Conservation (phyloP, 495 filamentous ascomycete genomes). For the Hypoxylon crocopeplum region DNA sequence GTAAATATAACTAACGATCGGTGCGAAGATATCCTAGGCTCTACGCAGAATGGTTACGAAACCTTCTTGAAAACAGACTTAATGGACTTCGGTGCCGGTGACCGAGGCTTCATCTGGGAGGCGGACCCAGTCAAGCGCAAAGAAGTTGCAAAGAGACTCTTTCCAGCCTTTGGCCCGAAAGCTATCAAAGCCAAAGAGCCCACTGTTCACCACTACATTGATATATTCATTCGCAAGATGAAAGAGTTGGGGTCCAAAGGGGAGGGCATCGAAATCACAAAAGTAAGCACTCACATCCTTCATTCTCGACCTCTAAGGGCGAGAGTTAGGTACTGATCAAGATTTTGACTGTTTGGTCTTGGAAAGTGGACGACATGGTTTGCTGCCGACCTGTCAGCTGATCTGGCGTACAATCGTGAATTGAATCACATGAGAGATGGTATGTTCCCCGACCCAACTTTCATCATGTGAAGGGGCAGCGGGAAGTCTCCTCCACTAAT, state of each 20-base stretch:
- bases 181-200: constrained; percentile 30
- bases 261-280: constrained; percentile 19
- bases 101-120: constrained; percentile 30
- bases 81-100: constrained; percentile 18
- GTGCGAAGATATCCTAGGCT: constrained; percentile 22
- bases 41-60: constrained; percentile 15
- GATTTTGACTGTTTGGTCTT: neutral
- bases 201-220: constrained; percentile 25
- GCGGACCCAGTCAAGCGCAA: constrained; percentile 26
- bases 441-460: neutral
- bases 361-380: constrained; percentile 23
- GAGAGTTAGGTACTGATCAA: too few species aligned
- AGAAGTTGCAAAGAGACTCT: constrained; percentile 23
- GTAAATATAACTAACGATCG: neutral
- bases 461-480: neutral
- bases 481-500: neutral
- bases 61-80: constrained; percentile 27
- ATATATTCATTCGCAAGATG: constrained; percentile 32
- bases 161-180: constrained; percentile 29
- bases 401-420: constrained; percentile 21
- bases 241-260: constrained; percentile 15
- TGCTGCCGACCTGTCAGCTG: constrained; percentile 21
- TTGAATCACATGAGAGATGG: constrained; percentile 24
- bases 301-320: too few species aligned
- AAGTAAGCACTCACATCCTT: constrained; percentile 4